Percentiles rank a stretch among this genome's conserved stretches.
Conservation (phyloP, 1,139 yeast species). For the Suhomyces panamericanus region DNA sequence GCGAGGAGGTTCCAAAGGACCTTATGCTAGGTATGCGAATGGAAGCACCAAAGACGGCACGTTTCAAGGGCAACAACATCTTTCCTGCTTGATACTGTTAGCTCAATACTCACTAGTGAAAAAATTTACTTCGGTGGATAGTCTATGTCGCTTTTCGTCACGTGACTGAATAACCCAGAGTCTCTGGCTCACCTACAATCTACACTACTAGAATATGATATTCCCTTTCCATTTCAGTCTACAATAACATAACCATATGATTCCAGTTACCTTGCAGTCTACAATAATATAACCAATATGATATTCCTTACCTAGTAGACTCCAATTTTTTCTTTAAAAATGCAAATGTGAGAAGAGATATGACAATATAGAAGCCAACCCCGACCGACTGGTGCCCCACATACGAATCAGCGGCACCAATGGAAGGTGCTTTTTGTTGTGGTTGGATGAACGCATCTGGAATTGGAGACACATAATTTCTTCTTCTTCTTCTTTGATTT, state of each 20-base stretch:
- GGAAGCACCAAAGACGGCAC: slow-evolving; percentile 1
- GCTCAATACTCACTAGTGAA: neutral
- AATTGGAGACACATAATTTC: neutral
- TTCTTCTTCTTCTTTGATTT: slow-evolving; percentile 3
- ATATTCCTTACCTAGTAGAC: slow-evolving; percentile 2
- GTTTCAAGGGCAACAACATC: slow-evolving; percentile 7
- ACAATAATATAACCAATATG: neutral
- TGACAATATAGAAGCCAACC: slow-evolving; percentile 17
- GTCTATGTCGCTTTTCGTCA: slow-evolving; percentile 7
- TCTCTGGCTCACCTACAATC: no score
- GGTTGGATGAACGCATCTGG: slow-evolving; percentile 1
- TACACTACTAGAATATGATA: neutral
- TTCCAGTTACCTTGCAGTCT: no score
- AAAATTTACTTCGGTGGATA: slow-evolving; percentile 8
- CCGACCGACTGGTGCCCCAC: slow-evolving; percentile 17
- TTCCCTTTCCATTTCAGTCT: no score
- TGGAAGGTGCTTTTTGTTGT: neutral
- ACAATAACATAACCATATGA: neutral
- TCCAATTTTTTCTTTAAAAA: slow-evolving; percentile 16
- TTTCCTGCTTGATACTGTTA: neutral
- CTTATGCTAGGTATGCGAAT: slow-evolving; percentile 12
- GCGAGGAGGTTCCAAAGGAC: slow-evolving; percentile 15
- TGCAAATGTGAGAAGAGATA: slow-evolving; percentile 19
- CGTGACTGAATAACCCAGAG: neutral
- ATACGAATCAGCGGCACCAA: slow-evolving; percentile 1